Evolutionary conservation across 2,329 filamentous ascomycete species (phyloP).

Genomic region (Ambrosiella beaveri): DNA sequence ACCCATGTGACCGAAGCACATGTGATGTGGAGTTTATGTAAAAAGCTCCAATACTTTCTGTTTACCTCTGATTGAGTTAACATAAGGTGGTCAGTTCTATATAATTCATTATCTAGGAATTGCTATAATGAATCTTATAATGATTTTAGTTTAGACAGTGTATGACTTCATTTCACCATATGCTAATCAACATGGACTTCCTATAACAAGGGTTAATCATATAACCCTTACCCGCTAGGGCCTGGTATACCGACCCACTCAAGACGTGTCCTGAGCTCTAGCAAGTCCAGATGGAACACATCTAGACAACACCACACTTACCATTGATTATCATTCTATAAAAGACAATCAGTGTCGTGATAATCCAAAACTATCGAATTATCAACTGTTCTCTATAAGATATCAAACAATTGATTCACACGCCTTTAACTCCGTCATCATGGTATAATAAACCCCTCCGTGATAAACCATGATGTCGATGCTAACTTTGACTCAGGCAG

Average conservation of each 20-base stretch:
- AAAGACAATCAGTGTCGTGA: not conserved
- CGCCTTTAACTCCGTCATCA: not conserved
- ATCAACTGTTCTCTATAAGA: not conserved
- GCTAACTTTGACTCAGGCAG: slow-evolving; percentile 19
- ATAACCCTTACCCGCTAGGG: not conserved
- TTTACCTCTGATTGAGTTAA: no score
- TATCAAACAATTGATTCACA: slow-evolving; percentile 1
- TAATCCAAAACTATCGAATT: not conserved
- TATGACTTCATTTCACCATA: not conserved
- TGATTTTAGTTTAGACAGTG: no score
- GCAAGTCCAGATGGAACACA: not conserved
- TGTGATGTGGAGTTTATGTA: no score
- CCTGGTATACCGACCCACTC: not conserved
- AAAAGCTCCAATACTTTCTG: no score
- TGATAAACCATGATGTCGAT: not conserved
- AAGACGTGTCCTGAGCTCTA: slow-evolving; percentile 12
- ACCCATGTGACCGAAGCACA: no score
- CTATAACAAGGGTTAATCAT: not conserved
- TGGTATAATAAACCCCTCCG: no score
- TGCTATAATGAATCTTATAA: no score
- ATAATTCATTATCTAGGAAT: no score
- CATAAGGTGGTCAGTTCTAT: no score
- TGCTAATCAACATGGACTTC: not conserved
- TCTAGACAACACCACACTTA: not conserved
- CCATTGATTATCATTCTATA: not conserved